Base-by-base conservation (phyloP, 768 basidiomycete species). In the Gautieria morchelliformis region DNA sequence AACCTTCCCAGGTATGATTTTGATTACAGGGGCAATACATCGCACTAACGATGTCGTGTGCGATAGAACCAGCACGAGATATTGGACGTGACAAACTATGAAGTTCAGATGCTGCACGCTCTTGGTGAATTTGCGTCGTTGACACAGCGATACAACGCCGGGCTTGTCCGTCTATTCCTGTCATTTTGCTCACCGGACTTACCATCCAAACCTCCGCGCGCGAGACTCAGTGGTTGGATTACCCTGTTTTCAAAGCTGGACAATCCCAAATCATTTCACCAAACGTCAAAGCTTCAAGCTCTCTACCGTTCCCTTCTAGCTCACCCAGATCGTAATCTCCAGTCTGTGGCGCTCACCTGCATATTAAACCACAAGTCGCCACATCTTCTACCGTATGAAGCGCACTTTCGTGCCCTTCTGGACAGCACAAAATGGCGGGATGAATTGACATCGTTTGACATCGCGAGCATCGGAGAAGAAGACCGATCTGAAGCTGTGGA, bases 351-450 rank as follows among this genome's bases (percentile, higher is more conserved):
- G 0, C 73, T 98, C 3, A 77, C 79, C 1, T 96, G 93, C 64
- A 62, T 97, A 4, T 74, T 90, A 30, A 85, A 90, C 0, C 96
- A 91, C 75, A 93, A 91, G 65, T 77, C 78, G 0, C 78, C 85
- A 0, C 71, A 72, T 52, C 68, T 88, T 10, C 49, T 66, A 24
- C 66, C 71, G 11, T 78, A 84, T 63, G 80, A 86, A 61, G 83
- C 87, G n/a, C 76, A 78, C 11, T 70, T 98, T 22, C 75, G 77
- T 10, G 74, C 73, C 8, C 73, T 98, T 11, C 74, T 99, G 33
- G 93, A 97, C 60, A 87, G 92, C 48, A 85, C 83, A 7, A 73
- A 86, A 48, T 96, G 93, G 83, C 75, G 93, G n/a, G 95, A 98
- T 65, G 84, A 88, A 62, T 78, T 98, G 5, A 78, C 83, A 2